Evolutionary conservation across 2,329 filamentous ascomycete genomes (phyloP), one percentile per base, ranked within the genome.

Genomic region (Nemania sp.): DNA sequence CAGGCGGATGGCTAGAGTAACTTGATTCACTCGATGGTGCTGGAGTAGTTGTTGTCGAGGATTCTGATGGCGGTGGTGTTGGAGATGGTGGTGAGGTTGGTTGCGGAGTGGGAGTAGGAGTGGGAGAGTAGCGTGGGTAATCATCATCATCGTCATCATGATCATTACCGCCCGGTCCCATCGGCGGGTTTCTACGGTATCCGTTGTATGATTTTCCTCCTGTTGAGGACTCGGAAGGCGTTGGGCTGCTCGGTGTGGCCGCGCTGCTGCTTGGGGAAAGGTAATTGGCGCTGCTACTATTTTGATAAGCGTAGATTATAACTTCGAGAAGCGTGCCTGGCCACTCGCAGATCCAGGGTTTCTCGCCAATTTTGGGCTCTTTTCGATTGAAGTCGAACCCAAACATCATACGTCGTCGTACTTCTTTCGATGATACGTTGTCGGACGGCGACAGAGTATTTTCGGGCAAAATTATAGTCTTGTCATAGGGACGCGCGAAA

Each of bases 271-370:
- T 36, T 34, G 45, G 15, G 17, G 20, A 30, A 34, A 5, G 64
- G 60, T 9, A 44, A 63, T 28, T 61, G 63, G 6, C 67, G 66
- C n/a, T n/a, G 59, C 75, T 80, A 48, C 72, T 75, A 61, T 79
- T 81, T 60, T 83, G 78, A 20, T 71, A 69, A 1, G 80, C 74
- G 57, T 83, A 85, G 34, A 85, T 79, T 60, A 83, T 82, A 3
- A 83, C 67, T 46, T 84, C 80, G 5, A 84, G 70, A 2, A 75
- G 71, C 0, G 80, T 83, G 23, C 76, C 72, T 2, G 80, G 78
- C 81, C 82, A 85, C 2, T 72, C 78, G 64, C 82, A 85, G 19
- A 84, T 73, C 82, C 82, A 85, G 1, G 79, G 77, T 52, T 71
- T 78, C 41, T 83, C 80, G 2, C 81, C 81, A 0, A n/a, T 68